Evolutionary conservation across 2,329 filamentous ascomycete genomes (phyloP), one percentile per base, ranked within the genome.

Genomic region (Chrysoporthe cubensis): DNA sequence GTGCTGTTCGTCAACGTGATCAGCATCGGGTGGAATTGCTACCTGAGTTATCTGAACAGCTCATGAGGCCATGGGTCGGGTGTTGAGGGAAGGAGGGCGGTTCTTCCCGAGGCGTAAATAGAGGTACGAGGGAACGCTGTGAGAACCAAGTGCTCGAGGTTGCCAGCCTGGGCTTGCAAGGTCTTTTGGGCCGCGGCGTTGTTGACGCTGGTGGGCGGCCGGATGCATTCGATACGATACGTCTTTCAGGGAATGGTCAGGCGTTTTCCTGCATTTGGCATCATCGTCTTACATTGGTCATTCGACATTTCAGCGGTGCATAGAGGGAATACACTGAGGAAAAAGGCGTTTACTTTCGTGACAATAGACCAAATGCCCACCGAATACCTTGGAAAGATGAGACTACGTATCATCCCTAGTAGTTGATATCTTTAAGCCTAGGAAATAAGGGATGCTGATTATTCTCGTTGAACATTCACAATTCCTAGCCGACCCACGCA

Each of bases 1-100:
- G 88, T 97, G 54, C 81, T 97, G 73, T 90, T 97, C 70, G 94
- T 97, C 74, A 97, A 97, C 75, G 78, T 96, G 62, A 84, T 97
- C 65, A 92, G 83, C 65, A 85, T 88, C 71, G 87, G 87, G 70
- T 90, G 87, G 87, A 90, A 90, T 78, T 87, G 84, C 71, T 90
- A 89, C 74, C 77, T 90, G 73, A 90, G 87, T 78, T 87, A 82
- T 78, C 77, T 88, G 64, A 90, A 89, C 78, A 85, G 82, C 75
- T 76, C 80, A 26, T 26, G 26, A 26, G 26, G 26, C 26, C 26
- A 26, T 26, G 26, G 26, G 26, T 26, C 26, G 26, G 26, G 26
- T 26, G 26, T 26, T 26, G 26, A 26, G 26, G 71, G 78, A 61
- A 21, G 65, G 32, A 8, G 37, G 37, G 32, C 4, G 26, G 32